Base-by-base conservation (phyloP, 345 rosid genomes). In the Pugionium cornutum region DNA sequence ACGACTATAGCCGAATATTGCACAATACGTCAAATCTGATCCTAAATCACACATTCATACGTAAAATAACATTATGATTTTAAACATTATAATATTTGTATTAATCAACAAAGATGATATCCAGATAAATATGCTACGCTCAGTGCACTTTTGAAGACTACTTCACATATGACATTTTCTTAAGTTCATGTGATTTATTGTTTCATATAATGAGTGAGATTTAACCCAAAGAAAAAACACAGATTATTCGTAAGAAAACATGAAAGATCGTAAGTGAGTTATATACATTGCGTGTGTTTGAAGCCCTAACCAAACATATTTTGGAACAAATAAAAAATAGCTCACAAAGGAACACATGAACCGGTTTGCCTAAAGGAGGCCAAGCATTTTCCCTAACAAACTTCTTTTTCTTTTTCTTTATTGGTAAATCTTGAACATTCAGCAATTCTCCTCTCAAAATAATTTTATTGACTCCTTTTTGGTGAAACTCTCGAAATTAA, bases 361-460 rank as follows among this genome's bases (percentile, higher is more conserved):
- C 18, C 42, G 31, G 68, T 46, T 62, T 53, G 68, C 42, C 68
- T 53, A 53, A 45, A 70, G 60, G 63, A 37, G 62, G 67, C 55
- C 62, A 70, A 70, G 48, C 63, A 70, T 62, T 54, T 41, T 51
- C 54, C 74, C 52, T 43, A 52, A 69, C 61, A 60, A 60, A 54
- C 47, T 53, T 50, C 59, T 41, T 50, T 31, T 27, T 61, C 18
- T 45, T 45, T 44, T 53, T 1, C 6, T 36, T 36, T 37, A 54
- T 54, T 54, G 6, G 75, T 54, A 70, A 62, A 62, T 70, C 69
- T 62, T 70, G 55, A 70, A 70, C 75, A 70, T 62, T 55, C 68
- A 62, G 63, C 68, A 70, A 62, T 62, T 54, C 53, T 45, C 41
- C 26, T 27, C 59, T 46, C 18, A 18, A 46, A 25, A 25, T 70